Conservation (phyloP, 2,329 filamentous ascomycete genomes). For the Colletotrichum sp. region DNA sequence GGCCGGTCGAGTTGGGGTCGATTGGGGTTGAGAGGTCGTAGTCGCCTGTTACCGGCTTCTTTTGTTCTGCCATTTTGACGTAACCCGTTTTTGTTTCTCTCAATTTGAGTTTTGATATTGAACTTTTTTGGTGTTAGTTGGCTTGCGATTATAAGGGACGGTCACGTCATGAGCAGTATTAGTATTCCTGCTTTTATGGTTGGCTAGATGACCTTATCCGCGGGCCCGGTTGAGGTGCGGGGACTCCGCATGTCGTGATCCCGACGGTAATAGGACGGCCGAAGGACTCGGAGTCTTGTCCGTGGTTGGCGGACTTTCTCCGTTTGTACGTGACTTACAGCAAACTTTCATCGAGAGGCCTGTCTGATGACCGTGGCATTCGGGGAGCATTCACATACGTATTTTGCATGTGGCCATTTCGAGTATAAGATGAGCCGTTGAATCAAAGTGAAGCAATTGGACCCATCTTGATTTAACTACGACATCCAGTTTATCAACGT, state of each 20-base stretch:
- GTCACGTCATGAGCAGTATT: background rate
- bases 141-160: background rate
- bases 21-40: conserved; percentile 65
- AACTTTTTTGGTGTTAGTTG: background rate
- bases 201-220: conserved; percentile 5
- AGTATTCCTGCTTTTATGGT: conserved; percentile 8
- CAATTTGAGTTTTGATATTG: background rate
- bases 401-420: background rate
- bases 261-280: conserved; percentile 7
- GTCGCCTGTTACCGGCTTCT: conserved; percentile 47
- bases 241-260: conserved; percentile 20
- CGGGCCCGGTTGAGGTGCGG: background rate
- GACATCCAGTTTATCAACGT: background rate
- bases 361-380: background rate
- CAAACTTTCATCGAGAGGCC: background rate
- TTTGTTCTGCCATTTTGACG: background rate
- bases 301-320: conserved; percentile 4
- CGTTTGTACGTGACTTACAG: background rate
- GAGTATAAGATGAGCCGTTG: background rate
- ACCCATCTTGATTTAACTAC: background rate
- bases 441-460: background rate
- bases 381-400: rapidly evolving
- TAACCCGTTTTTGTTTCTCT: background rate
- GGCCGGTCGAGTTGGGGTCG: conserved; percentile 48
- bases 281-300: background rate